A percentile compares a stretch with the other conserved stretches of the same genome.
Conservation (phyloP, 768 basidiomycete genomes). For the Mycena albidolilacea region DNA sequence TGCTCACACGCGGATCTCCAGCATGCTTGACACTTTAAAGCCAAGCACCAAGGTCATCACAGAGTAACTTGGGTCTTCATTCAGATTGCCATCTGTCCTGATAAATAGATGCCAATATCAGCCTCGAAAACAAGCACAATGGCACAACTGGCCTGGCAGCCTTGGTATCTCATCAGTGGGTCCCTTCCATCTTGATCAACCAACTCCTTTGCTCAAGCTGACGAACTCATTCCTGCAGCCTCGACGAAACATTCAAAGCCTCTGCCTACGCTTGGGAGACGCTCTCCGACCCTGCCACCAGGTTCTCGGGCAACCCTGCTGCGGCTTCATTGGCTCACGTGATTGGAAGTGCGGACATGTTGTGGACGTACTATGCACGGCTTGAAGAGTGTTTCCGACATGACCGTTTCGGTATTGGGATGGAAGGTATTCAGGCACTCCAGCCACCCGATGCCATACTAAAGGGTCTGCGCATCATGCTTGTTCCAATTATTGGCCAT, state of each 20-base stretch:
- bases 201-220: background rate
- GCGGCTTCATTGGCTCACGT: constrained; percentile 46
- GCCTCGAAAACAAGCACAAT: constrained; percentile 39
- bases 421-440: constrained; percentile 48
- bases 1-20: constrained; percentile 56
- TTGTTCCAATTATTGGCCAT: background rate
- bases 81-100: background rate
- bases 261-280: constrained; percentile 51
- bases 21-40: constrained; percentile 52
- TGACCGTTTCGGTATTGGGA: constrained; percentile 50
- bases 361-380: constrained; percentile 47
- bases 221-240: constrained; percentile 34
- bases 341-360: constrained; percentile 37
- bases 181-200: background rate
- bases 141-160: constrained; percentile 46
- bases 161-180: constrained; percentile 45
- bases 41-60: constrained; percentile 44
- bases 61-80: constrained; percentile 42
- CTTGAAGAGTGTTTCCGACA: constrained; percentile 41
- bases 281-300: constrained; percentile 47
- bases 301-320: constrained; percentile 43
- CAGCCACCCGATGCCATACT: constrained; percentile 42
- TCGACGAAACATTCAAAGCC: constrained; percentile 51
- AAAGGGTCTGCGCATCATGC: constrained; percentile 7
- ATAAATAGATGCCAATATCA: background rate